These are phyloP conservation scores for Abrus precatorius DNA, from an alignment of 306 rosid genomes.

Conservation along the genomic window DNA sequence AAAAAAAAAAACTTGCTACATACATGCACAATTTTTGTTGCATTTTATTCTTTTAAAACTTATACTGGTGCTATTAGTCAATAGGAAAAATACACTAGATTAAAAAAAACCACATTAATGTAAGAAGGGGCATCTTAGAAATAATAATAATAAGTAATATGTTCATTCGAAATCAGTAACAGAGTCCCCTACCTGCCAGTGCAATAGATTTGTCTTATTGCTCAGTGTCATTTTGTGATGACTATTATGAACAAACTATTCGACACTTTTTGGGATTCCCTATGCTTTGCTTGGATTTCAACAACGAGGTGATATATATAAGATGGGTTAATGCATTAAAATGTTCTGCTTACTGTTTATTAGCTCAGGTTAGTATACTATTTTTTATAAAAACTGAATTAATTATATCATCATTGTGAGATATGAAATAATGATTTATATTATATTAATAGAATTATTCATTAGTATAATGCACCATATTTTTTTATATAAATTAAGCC, in stretches of 20 bases:
- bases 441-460: too few species aligned
- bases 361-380: too few species aligned
- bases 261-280: slow-evolving; percentile 18
- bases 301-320: neutral
- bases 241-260: neutral
- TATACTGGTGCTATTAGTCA: neutral
- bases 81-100: neutral
- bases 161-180: neutral
- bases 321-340: neutral
- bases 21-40: neutral
- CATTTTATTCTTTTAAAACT: too few species aligned
- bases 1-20: neutral
- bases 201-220: slow-evolving; percentile 6
- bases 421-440: too few species aligned
- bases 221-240: slow-evolving; percentile 16
- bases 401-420: too few species aligned
- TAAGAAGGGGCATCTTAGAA: too few species aligned
- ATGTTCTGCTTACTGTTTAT: too few species aligned
- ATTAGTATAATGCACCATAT: too few species aligned
- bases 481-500: too few species aligned
- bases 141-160: too few species aligned
- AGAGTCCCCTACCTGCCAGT: neutral
- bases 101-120: neutral
- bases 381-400: too few species aligned
- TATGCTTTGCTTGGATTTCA: slow-evolving; percentile 13